Conservation (phyloP, 1,284 basidiomycete species). For the Wallemia hederae region DNA sequence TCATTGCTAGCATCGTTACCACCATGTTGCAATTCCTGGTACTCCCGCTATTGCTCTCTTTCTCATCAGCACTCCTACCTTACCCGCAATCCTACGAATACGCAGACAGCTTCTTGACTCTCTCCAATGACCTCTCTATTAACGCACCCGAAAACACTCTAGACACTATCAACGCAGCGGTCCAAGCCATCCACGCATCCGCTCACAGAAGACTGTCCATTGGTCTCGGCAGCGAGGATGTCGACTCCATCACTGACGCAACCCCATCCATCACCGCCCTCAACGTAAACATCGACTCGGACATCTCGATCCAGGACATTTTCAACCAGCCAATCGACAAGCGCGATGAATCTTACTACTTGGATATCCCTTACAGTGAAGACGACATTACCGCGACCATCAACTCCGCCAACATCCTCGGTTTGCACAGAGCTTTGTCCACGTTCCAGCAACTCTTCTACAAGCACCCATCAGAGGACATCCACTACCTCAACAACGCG, state of each 20-base stretch:
- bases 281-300: not conserved
- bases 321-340: not conserved
- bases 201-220: not conserved
- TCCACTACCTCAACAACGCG: constrained; percentile 7
- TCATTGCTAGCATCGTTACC: too few relatives aligned
- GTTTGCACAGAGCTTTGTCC: constrained; percentile 10
- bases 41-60: not conserved
- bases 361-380: constrained; percentile 7
- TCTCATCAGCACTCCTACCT: not conserved
- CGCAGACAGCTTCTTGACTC: not conserved
- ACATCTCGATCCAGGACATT: not conserved
- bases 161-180: not conserved
- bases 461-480: constrained; percentile 5
- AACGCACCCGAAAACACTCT: not conserved
- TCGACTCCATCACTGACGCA: not conserved
- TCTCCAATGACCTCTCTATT: not conserved
- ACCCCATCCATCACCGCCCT: not conserved
- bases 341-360: not conserved
- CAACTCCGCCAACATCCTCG: constrained; percentile 9
- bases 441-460: constrained; percentile 12
- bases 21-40: not conserved
- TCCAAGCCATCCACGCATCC: not conserved
- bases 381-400: constrained; percentile 8
- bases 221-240: not conserved
- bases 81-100: not conserved